Evolutionary conservation across 768 basidiomycete species (phyloP).

Genomic region (Hebeloma cylindrosporum): DNA sequence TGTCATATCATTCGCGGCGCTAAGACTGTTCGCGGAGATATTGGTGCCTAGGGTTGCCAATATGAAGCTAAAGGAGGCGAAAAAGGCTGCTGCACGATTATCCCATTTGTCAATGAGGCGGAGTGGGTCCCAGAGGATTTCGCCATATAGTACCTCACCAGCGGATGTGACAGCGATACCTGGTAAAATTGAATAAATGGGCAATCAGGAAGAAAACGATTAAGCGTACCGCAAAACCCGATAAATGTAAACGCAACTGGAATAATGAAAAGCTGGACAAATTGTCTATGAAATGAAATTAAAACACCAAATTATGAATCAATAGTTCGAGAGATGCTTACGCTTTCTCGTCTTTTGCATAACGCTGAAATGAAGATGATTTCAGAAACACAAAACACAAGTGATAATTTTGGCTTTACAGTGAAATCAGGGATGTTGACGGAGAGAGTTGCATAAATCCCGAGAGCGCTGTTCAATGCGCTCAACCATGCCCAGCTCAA

Average conservation of each 20-base stretch:
- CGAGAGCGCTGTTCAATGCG: conserved; percentile 74
- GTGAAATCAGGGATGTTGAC: conserved; percentile 90
- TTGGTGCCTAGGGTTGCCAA: conserved; percentile 72
- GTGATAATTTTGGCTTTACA: conserved; percentile 19
- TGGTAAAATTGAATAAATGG: conserved; percentile 10
- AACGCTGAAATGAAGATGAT: conserved; percentile 45
- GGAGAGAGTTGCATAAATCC: conserved; percentile 68
- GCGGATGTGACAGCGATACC: conserved; percentile 80
- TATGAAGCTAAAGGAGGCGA: conserved; percentile 72
- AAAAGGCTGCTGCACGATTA: conserved; percentile 85
- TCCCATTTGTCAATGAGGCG: conserved; percentile 78
- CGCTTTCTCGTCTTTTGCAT: conserved; percentile 68
- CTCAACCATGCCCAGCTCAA: conserved; percentile 80
- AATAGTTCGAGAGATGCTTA: conserved; percentile 31
- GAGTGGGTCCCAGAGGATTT: conserved; percentile 70
- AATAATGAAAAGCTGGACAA: conserved; percentile 72
- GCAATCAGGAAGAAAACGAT: background rate
- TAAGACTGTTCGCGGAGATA: conserved; percentile 72
- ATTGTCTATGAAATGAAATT: conserved; percentile 47
- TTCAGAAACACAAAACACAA: background rate
- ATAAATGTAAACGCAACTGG: conserved; percentile 75
- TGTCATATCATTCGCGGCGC: conserved; percentile 83
- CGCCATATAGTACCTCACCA: conserved; percentile 69
- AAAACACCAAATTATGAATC: background rate
- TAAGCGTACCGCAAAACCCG: conserved; percentile 57